A percentile compares a stretch with the other conserved stretches of the same genome.
Evolutionary conservation across 805 yeast genomes (phyloP).

Genomic region (Kodamaea jinghongensis): DNA sequence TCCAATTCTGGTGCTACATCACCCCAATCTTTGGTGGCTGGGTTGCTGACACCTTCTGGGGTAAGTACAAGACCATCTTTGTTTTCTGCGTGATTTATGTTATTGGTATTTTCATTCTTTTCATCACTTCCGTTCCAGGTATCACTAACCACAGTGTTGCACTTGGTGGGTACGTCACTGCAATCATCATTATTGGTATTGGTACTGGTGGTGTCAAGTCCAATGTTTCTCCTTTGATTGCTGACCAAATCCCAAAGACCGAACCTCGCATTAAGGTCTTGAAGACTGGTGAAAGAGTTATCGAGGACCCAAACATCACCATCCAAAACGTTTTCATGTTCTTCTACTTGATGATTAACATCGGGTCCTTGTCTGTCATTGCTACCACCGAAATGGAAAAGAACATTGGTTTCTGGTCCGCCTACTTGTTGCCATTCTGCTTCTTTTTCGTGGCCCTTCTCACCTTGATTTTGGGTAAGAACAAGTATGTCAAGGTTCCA

Average conservation of each 20-base stretch:
- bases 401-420: constrained; percentile 69
- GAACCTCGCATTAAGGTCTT: constrained; percentile 37
- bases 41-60: constrained; percentile 71
- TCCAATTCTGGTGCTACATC: constrained; percentile 80
- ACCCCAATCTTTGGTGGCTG: constrained; percentile 79
- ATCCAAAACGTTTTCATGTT: constrained; percentile 72
- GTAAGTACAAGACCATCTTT: constrained; percentile 67
- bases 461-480: constrained; percentile 53
- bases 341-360: constrained; percentile 72
- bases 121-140: constrained; percentile 67
- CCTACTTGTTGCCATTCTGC: constrained; percentile 66
- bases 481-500: constrained; percentile 55
- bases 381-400: constrained; percentile 74
- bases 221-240: constrained; percentile 71
- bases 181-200: constrained; percentile 61
- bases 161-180: constrained; percentile 58
- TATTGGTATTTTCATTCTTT: constrained; percentile 59
- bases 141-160: constrained; percentile 50
- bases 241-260: constrained; percentile 46
- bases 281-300: constrained; percentile 39
- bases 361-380: constrained; percentile 71
- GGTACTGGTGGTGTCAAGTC: constrained; percentile 84
- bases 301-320: constrained; percentile 64
- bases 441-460: constrained; percentile 52
- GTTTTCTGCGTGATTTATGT: constrained; percentile 59